These are phyloP conservation scores for Didymella sp. DNA, from an alignment of 2,329 filamentous ascomycete genomes.

Conservation along the genomic window DNA sequence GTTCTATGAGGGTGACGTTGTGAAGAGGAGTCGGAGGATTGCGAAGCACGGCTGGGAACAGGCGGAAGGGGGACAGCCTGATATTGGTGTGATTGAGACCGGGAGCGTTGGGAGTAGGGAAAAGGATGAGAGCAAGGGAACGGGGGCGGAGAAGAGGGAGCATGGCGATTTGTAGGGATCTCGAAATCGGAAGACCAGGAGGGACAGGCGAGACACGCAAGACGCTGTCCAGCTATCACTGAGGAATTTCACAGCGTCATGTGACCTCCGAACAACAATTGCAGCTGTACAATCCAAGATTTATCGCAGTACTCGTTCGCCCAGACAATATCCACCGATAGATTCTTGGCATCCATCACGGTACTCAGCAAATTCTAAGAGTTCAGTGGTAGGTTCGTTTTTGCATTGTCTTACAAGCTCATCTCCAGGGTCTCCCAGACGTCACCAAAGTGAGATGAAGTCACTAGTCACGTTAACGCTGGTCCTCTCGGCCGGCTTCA, in stretches of 20 bases:
- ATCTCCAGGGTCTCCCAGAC: too few relatives aligned
- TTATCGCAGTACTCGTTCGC: too few relatives aligned
- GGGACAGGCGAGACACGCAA: too few relatives aligned
- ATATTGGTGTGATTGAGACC: not conserved
- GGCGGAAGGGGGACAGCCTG: conserved; percentile 19
- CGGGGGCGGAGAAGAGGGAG: conserved; percentile 18
- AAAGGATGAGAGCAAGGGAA: conserved; percentile 12
- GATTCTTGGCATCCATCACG: conserved; percentile 33
- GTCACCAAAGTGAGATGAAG: conserved; percentile 11
- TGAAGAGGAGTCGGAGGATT: conserved; percentile 29
- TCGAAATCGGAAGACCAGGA: too few relatives aligned
- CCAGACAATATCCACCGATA: too few relatives aligned
- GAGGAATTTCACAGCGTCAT: too few relatives aligned
- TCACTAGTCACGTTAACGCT: not conserved
- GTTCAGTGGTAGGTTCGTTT: not conserved
- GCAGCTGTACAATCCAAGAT: too few relatives aligned
- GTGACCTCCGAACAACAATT: too few relatives aligned
- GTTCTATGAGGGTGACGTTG: conserved; percentile 41
- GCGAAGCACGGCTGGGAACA: conserved; percentile 37
- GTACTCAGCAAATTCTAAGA: conserved; percentile 23
- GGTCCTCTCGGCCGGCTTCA: not conserved
- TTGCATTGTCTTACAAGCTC: too few relatives aligned
- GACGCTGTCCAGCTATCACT: too few relatives aligned
- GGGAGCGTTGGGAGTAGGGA: not conserved
- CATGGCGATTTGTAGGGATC: not conserved